Base-by-base conservation (phyloP, 805 yeast genomes). In the Jamesozyma spencerorum region DNA sequence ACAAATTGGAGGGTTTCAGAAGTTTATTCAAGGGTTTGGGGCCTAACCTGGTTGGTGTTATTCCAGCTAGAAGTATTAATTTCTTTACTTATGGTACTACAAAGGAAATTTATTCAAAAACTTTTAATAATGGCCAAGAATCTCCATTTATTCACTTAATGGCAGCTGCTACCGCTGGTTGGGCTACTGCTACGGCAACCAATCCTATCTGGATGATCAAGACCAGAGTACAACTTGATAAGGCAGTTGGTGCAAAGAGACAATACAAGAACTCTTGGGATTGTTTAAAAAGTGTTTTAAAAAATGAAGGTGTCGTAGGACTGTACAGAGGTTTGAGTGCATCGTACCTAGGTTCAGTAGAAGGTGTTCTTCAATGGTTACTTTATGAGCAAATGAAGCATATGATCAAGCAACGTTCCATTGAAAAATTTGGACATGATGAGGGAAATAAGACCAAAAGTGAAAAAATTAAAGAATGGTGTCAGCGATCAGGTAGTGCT, bases 171-270 rank as follows among this genome's bases (percentile, higher is more conserved):
- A 72, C 73, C 51, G 99, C 99, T 0, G 98, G 99, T 4, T 69
- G 90, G 57, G 90, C 81, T 14, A 92, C 98, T 0, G 81, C 95
- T 4, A 90, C 98, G 0, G 95, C 87, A 12, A 92, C 99, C 0
- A 92, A 92, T 59, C 99, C 99, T 11, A 92, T 92, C 43, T 92
- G 99, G 99, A 68, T 92, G 45, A 80, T 92, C 45, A 92, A 92
- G 64, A 92, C 99, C 1, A 72, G 99, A 54, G 72, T 92, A 39
- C 99, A 92, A 58, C 70, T 92, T 39, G 98, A 92, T 61, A 83
- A 81, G 57, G 73, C 84, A 1, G 26, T 22, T 10, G 62, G 66
- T n/a, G 65, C 61, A 38, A 71, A 73, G 2, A 77, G 79, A 48
- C 71, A 72, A 46, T 92, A 90, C 60, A 79, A 73, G 44, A 88